These are phyloP conservation scores for Backusella liffmaniae DNA, from an alignment of 192 early-diverging fungal species.

Conservation along the genomic window DNA sequence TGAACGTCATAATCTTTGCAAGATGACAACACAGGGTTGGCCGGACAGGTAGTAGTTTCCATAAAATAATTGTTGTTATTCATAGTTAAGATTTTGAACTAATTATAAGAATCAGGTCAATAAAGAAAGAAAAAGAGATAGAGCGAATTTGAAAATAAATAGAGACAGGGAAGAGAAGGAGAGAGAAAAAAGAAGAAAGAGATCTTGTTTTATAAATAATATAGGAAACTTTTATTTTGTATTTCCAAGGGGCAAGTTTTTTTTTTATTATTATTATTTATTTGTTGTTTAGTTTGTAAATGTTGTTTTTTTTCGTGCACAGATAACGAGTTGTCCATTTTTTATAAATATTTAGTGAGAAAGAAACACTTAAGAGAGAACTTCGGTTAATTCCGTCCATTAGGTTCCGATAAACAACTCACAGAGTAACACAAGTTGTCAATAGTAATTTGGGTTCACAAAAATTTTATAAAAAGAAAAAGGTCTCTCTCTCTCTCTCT, in stretches of 20 bases:
- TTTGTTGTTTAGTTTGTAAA: neutral
- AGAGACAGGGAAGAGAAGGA: neutral
- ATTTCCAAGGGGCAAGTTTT: neutral
- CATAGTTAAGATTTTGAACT: neutral
- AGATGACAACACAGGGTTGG: neutral
- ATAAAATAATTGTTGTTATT: neutral
- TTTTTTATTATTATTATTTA: neutral
- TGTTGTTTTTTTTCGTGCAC: slow-evolving; percentile 7
- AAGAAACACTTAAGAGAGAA: neutral
- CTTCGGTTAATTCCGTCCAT: neutral
- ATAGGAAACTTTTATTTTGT: neutral
- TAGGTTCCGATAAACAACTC: neutral
- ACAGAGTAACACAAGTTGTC: slow-evolving; percentile 4
- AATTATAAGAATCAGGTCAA: neutral
- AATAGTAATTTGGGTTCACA: neutral
- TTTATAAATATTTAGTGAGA: neutral
- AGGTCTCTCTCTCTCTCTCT: neutral
- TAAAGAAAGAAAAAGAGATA: neutral
- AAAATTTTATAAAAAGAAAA: neutral
- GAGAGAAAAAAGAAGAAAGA: neutral
- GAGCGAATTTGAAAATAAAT: neutral
- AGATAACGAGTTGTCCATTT: neutral
- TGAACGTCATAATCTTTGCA: neutral
- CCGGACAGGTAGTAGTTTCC: neutral
- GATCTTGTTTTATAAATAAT: neutral